A percentile compares a stretch with the other conserved stretches of the same genome.
phyloP scores from a whole-genome alignment of 768 basidiomycete genomes.

The Collybia sp. region DNA sequence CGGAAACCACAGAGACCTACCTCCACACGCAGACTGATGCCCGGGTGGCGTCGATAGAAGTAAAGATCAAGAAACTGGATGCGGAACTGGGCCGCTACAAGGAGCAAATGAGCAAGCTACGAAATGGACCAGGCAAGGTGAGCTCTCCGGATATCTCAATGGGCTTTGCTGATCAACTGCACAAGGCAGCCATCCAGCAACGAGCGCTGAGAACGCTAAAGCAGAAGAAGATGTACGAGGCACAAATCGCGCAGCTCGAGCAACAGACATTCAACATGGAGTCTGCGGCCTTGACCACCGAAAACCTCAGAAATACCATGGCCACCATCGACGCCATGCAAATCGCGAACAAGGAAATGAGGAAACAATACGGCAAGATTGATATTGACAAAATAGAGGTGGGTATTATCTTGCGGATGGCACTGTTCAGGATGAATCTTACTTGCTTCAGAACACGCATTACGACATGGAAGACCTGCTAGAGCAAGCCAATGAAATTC shows the following conservation, averaged over 20 bases:
- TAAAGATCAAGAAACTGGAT: constrained; percentile 95
- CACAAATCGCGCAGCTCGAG: constrained; percentile 81
- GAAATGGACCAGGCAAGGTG: constrained; percentile 95
- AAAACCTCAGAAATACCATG: constrained; percentile 98
- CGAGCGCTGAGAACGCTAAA: constrained; percentile 90
- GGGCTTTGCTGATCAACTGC: background rate
- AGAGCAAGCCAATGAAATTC: constrained; percentile 97
- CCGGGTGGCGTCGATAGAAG: constrained; percentile 84
- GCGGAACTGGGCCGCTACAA: constrained; percentile 89
- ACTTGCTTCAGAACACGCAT: constrained; percentile 69
- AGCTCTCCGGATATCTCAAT: constrained; percentile 4
- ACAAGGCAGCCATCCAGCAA: constrained; percentile 85
- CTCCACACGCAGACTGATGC: constrained; percentile 65
- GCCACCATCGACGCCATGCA: constrained; percentile 98
- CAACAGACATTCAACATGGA: constrained; percentile 99
- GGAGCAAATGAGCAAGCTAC: constrained; percentile 92
- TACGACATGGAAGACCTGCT: constrained; percentile 97
- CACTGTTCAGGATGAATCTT: background rate
- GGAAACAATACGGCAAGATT: constrained; percentile 95
- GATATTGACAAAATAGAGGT: constrained; percentile 99
- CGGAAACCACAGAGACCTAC: constrained; percentile 6
- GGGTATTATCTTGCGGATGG: constrained; percentile 12
- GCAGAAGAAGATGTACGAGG: constrained; percentile 96
- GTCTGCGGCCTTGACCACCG: constrained; percentile 91
- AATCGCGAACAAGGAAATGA: constrained; percentile 91